Conservation (phyloP, 352 stramenopile genomes). For the Globisporangium emineosum region DNA sequence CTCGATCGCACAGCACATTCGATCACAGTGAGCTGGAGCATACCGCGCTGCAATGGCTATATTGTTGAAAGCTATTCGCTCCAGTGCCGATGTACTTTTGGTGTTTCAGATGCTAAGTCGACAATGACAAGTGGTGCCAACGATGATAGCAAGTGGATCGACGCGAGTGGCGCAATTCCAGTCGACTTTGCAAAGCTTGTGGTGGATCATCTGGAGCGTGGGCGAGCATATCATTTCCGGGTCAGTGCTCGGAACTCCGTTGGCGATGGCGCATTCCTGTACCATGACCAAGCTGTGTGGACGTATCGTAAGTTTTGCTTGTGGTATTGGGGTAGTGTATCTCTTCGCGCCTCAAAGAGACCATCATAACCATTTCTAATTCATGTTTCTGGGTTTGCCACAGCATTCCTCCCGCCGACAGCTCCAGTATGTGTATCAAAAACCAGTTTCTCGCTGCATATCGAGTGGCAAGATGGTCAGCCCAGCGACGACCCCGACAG, state of each 20-base stretch:
- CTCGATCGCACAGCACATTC: constrained; percentile 34
- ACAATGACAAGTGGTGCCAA: neutral
- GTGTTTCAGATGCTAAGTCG: neutral
- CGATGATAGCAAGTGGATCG: constrained; percentile 7
- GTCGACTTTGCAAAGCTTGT: constrained; percentile 18
- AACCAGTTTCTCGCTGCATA: constrained; percentile 22
- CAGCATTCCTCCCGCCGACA: constrained; percentile 23
- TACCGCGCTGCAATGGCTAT: constrained; percentile 52
- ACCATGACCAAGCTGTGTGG: constrained; percentile 13
- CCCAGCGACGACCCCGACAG: neutral
- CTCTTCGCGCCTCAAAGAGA: neutral
- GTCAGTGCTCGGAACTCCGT: constrained; percentile 23
- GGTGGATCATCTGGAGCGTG: constrained; percentile 11
- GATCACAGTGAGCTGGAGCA: constrained; percentile 38
- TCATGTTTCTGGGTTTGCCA: constrained; percentile 1
- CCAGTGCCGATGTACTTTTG: constrained; percentile 9
- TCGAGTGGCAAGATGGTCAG: constrained; percentile 22
- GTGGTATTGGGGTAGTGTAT: neutral
- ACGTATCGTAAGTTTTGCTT: constrained; percentile 24
- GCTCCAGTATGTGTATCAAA: constrained; percentile 18
- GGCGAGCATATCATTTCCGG: constrained; percentile 20
- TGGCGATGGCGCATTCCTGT: constrained; percentile 16
- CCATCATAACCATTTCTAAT: neutral
- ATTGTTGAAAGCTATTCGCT: constrained; percentile 24
- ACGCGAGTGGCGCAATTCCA: constrained; percentile 8